These are phyloP conservation scores for Penium margaritaceum DNA, from an alignment of 139 green algal species.

Conservation along the genomic window DNA sequence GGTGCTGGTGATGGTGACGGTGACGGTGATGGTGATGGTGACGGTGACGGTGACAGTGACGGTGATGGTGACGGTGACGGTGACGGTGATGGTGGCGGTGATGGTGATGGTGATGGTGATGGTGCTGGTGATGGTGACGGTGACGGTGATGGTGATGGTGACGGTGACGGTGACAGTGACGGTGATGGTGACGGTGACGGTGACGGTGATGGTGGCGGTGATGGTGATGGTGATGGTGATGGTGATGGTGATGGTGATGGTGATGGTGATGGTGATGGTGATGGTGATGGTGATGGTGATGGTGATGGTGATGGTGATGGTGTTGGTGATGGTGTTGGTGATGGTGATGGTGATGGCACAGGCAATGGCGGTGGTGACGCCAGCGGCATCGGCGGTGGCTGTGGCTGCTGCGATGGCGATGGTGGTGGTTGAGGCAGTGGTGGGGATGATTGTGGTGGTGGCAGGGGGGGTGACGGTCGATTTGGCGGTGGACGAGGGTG, in stretches of 20 bases:
- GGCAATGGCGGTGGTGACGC: no score
- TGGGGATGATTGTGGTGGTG: no score
- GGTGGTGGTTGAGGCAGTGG: no score
- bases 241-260: not conserved
- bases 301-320: not conserved
- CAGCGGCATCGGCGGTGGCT: no score
- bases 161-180: not conserved
- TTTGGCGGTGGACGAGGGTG: no score
- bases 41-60: not conserved
- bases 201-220: not conserved
- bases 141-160: not conserved
- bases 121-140: not conserved
- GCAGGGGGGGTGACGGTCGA: no score
- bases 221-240: not conserved
- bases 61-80: conserved; percentile 1
- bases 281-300: not conserved
- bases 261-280: not conserved
- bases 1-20: not conserved
- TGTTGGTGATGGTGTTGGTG: not conserved
- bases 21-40: conserved; percentile 8
- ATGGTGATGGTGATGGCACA: not conserved
- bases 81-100: not conserved
- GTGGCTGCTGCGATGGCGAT: no score
- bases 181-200: not conserved
- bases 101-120: not conserved